Base-by-base conservation (phyloP, 306 rosid genomes). In the Quercus mongolica region DNA sequence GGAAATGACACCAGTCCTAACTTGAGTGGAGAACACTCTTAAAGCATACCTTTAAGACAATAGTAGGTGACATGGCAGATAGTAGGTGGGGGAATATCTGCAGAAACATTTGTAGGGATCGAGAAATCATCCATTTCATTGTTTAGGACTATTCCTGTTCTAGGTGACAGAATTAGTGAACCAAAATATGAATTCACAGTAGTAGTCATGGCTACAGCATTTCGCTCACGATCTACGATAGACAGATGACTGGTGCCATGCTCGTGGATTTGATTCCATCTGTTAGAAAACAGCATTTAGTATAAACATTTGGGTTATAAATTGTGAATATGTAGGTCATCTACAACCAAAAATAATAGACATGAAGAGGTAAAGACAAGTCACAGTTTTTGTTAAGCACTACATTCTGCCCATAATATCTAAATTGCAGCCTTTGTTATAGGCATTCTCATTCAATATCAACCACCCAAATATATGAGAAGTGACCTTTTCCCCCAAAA, bases 61-160 rank as follows among this genome's bases (percentile, higher is more conserved):
- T 11, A 46, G 52, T 11, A 46, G 52, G 14, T 46, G 52, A 49
- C 54, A 12, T 49, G 54, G 54, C 14, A 49, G 54, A 49, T 12
- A 49, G 3, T 49, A 17, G 95, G 97, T 2, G 95, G 97, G 44
- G 76, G 88, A 73, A 67, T 62, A 63, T 82, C 81, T 3, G 85
- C 73, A 18, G 94, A 78, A 81, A 62, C 86, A 74, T 91, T 87
- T 10, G 14, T 57, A 19, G 94, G 97, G 1, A 92, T 85, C 56
- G 97, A 90, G 84, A 94, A 92, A 83, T 94, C 99, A 77, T 79
- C 91, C 99, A 94, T 94, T 81, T 94, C 92, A 76, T 94, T 92
- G 90, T 94, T 94, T 73, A 94, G 78, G 71, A 94, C 81, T 81
- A 92, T 91, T 74, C 97, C 97, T 2, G 97, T 92, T 79, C 90